Conservation (phyloP, 495 filamentous ascomycete species). For the Daldinia loculata region DNA sequence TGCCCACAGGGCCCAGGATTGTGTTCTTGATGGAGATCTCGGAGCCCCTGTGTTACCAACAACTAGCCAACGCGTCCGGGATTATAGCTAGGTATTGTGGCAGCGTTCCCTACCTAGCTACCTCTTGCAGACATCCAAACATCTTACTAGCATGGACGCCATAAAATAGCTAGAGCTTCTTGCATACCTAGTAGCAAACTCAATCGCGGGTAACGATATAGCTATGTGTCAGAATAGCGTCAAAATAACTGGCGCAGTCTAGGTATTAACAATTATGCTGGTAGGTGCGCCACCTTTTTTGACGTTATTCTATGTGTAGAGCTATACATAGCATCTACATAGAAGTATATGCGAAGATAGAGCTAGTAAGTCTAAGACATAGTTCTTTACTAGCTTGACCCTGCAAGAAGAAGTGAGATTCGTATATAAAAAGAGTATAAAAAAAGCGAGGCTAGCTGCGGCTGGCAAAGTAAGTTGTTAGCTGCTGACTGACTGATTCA, state of each 20-base stretch:
- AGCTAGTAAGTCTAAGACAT: not conserved
- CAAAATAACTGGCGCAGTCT: too few species aligned
- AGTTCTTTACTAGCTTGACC: constrained; percentile 2
- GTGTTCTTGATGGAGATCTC: constrained; percentile 30
- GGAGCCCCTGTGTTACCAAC: constrained; percentile 17
- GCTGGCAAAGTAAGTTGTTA: not conserved
- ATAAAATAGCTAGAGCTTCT: constrained; percentile 10
- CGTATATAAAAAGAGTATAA: not conserved
- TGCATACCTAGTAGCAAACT: constrained; percentile 36
- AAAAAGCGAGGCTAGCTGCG: not conserved
- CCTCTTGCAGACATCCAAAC: not conserved
- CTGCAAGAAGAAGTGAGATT: not conserved
- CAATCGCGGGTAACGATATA: constrained; percentile 8
- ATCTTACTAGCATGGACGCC: not conserved
- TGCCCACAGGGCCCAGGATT: constrained; percentile 30
- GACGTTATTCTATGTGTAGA: too few species aligned
- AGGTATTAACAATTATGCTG: too few species aligned
- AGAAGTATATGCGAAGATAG: not conserved
- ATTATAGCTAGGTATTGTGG: constrained; percentile 34
- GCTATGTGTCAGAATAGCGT: too few species aligned
- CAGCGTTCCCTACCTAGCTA: constrained; percentile 4
- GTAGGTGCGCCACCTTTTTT: too few species aligned
- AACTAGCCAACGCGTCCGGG: constrained; percentile 14
- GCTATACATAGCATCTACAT: not conserved
- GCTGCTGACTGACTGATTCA: not conserved